phyloP scores from a whole-genome alignment of 805 yeast genomes.

The Ogataea siamensis region DNA sequence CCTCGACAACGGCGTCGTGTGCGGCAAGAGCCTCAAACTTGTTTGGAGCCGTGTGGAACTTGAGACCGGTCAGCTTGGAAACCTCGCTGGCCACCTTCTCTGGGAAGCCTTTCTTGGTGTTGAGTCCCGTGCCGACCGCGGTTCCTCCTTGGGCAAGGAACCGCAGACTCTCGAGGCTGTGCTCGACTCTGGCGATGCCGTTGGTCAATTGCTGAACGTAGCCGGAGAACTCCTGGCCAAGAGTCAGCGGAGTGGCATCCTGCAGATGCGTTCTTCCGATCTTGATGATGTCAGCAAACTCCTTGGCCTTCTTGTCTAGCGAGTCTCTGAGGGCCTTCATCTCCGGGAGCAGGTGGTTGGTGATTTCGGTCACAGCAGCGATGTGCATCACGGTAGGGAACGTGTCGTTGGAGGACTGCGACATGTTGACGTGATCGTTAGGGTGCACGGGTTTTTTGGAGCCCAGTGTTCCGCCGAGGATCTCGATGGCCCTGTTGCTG shows the following conservation, averaged over 20 bases:
- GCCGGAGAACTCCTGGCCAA: constrained; percentile 98
- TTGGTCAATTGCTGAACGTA: constrained; percentile 90
- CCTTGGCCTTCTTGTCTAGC: constrained; percentile 73
- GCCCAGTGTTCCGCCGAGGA: constrained; percentile 89
- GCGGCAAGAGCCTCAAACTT: constrained; percentile 99
- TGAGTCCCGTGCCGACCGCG: constrained; percentile 98
- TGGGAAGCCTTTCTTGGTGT: constrained; percentile 90
- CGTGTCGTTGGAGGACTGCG: constrained; percentile 98
- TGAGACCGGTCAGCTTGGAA: constrained; percentile 79
- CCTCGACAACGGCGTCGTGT: constrained; percentile 97
- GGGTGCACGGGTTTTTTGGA: constrained; percentile 96
- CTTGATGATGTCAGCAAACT: constrained; percentile 87
- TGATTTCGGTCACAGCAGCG: constrained; percentile 92
- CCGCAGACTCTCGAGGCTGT: constrained; percentile 69
- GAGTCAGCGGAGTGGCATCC: constrained; percentile 96
- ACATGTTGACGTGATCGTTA: constrained; percentile 97
- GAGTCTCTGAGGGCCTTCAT: constrained; percentile 74
- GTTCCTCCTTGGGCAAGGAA: constrained; percentile 98
- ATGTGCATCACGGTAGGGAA: constrained; percentile 99
- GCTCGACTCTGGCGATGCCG: constrained; percentile 85
- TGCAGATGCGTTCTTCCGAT: constrained; percentile 99
- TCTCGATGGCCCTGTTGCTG: constrained; percentile 95
- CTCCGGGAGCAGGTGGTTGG: constrained; percentile 73
- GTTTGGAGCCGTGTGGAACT: constrained; percentile 94
- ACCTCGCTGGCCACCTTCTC: constrained; percentile 84